Evolutionary conservation across 2,329 filamentous ascomycete genomes (phyloP), one percentile per base, ranked within the genome.

Genomic region (Periconia sp.): DNA sequence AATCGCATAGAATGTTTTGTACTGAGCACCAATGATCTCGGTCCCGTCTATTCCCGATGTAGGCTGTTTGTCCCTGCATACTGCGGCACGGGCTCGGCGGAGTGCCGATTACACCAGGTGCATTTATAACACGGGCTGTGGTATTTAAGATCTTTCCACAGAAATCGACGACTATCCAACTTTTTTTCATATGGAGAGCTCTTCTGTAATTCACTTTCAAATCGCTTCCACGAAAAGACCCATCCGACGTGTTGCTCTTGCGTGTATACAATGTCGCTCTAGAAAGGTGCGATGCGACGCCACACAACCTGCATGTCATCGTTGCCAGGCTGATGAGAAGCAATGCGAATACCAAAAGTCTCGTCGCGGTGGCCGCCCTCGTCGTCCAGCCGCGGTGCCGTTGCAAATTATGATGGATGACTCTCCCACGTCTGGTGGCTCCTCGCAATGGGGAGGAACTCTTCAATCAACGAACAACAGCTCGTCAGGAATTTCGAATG

Each of bases 291-390:
- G 36, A 15, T 58, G 56, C 24, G 52, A 57, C 40, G 46, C 50
- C 4, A 44, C 39, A 23, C 34, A 40, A 15, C 54, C 54, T 4
- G 17, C 24, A 13, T 56, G 53, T 36, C 44, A 33, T 12, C 43
- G 52, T 8, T 55, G 54, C 32, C 23, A 36, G 11, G 47, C 35
- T 4, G 46, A 56, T 22, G 50, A 39, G 18, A 54, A 52, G 30
- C 22, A 42, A 17, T 59, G 56, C 42, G 50, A 54, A 35, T 58
- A 54, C 35, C 49, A 52, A 19, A 55, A 54, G 23, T 58, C 54
- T 5, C 41, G 56, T 10, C 43, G 50, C 13, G 52, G 50, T 33
- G 50, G 49, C 5, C 48, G 50, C 13, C 51, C 48, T 31, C 44
- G 50, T 18, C 34, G 49, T 12, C 36, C 40, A 21, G 39, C n/a